Evolutionary conservation across 768 basidiomycete species (phyloP).

Genomic region (Astraeus odoratus): DNA sequence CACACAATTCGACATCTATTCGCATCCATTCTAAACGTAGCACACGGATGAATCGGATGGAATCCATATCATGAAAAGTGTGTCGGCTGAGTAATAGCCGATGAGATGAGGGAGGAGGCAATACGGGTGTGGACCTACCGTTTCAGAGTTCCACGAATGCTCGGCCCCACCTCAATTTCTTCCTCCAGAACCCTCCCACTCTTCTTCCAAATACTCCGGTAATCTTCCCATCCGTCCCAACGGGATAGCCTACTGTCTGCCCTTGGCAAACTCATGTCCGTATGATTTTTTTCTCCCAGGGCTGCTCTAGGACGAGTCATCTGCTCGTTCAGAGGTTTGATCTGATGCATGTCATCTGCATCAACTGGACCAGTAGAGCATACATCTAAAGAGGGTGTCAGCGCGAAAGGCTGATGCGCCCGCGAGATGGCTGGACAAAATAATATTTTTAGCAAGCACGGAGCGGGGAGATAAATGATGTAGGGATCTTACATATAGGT

Average conservation of each 20-base stretch:
- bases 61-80: conserved; percentile 57
- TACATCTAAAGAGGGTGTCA: conserved; percentile 24
- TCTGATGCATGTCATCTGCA: conserved; percentile 12
- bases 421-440: conserved; percentile 18
- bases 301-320: neutral
- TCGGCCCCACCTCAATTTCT: conserved; percentile 5
- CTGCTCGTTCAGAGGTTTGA: neutral
- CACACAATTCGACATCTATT: conserved; percentile 74
- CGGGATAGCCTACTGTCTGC: conserved; percentile 36
- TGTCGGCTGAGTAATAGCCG: conserved; percentile 27
- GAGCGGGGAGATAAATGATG: neutral
- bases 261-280: conserved; percentile 7
- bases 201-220: conserved; percentile 9
- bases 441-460: conserved; percentile 1
- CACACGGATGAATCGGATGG: conserved; percentile 41
- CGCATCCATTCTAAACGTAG: conserved; percentile 60
- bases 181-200: conserved; percentile 17
- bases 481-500: conserved; percentile 49
- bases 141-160: conserved; percentile 21
- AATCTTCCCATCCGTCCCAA: conserved; percentile 37
- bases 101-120: conserved; percentile 2
- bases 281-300: neutral
- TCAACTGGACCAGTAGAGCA: conserved; percentile 21
- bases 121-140: conserved; percentile 8
- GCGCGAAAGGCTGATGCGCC: conserved; percentile 14